Base-by-base conservation (phyloP, 139 green algal genomes). In the Coccomyxa sp. region DNA sequence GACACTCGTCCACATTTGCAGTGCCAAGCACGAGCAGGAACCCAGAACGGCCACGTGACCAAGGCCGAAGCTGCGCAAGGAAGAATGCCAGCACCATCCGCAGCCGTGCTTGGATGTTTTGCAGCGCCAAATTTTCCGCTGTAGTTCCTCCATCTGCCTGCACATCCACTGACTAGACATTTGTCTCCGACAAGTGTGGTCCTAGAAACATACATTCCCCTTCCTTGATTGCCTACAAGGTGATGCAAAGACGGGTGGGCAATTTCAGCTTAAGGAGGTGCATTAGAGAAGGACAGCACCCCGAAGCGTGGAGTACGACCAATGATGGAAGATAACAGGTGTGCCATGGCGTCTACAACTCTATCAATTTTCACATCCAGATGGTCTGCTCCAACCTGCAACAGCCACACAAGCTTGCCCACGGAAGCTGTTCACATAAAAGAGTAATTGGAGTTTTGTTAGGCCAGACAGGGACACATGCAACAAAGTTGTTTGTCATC, bases 11-110 rank as follows among this genome's bases (percentile, higher is more conserved):
- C 83, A 99, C 97, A 86, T 99, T 99, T 38, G 95, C 94, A 76
- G 82, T 93, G 16, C 95, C 95, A 77, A 99, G 91, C 77, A 99
- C 97, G 38, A 99, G 93, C 74, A 98, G 87, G 81, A 96, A 99
- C 30, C 95, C 95, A 14, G 60, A 58, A 57, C 85, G 76, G 51
- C 84, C 88, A 0, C 90, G 82, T 31, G 87, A 88, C 94, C 93
- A 97, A n/a, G 91, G 93, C 84, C 89, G 80, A 58, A 97, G 89
- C 89, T 98, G 95, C 0, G 95, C 95, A 76, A 98, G 87, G 38
- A 98, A 84, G 91, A 98, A 99, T 0, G 96, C 92, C 25, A 98
- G 60, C 58, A 99, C 97, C 97, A 99, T 99, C 82, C 97, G 91
- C 74, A 99, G 88, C 18, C 96, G 88, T 0, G 97, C 97, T 87